Conservation (phyloP, 441 rosid species). For the Macaranga tanarius region DNA sequence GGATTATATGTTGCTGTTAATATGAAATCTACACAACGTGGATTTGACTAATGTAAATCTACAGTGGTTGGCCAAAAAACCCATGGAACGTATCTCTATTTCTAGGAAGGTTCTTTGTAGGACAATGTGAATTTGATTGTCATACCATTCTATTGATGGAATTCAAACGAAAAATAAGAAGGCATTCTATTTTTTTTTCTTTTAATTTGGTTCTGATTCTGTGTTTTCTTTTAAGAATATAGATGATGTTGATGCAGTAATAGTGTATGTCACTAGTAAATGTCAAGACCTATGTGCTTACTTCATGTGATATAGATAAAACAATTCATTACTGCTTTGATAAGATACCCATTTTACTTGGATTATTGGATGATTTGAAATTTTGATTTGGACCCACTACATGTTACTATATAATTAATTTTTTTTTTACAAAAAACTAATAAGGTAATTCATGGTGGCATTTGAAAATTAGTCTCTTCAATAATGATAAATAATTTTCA, state of each 20-base stretch:
- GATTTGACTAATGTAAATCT: conserved; percentile 23
- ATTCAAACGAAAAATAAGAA: too few relatives aligned
- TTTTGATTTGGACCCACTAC: background rate
- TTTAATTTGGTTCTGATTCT: conserved; percentile 19
- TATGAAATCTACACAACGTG: conserved; percentile 13
- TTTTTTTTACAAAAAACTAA: too few relatives aligned
- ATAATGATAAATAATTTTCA: too few relatives aligned
- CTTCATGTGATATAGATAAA: background rate
- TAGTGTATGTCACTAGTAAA: conserved; percentile 1
- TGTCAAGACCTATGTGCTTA: background rate
- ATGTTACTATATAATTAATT: background rate
- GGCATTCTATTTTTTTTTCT: background rate
- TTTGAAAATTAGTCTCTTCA: too few relatives aligned
- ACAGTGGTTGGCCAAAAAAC: background rate
- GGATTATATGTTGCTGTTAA: background rate
- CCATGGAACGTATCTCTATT: background rate
- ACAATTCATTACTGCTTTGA: background rate
- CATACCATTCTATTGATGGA: conserved; percentile 12
- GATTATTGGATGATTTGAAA: background rate
- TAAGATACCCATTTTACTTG: conserved; percentile 4
- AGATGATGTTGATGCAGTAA: background rate
- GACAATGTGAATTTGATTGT: conserved; percentile 26
- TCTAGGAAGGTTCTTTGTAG: conserved; percentile 23
- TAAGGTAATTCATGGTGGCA: too few relatives aligned
- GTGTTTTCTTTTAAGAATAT: background rate